A percentile compares a stretch with the other conserved stretches of the same genome.
These are phyloP conservation scores for Cordyceps sp. DNA, from an alignment of 2,329 filamentous ascomycete genomes.

Conservation along the genomic window DNA sequence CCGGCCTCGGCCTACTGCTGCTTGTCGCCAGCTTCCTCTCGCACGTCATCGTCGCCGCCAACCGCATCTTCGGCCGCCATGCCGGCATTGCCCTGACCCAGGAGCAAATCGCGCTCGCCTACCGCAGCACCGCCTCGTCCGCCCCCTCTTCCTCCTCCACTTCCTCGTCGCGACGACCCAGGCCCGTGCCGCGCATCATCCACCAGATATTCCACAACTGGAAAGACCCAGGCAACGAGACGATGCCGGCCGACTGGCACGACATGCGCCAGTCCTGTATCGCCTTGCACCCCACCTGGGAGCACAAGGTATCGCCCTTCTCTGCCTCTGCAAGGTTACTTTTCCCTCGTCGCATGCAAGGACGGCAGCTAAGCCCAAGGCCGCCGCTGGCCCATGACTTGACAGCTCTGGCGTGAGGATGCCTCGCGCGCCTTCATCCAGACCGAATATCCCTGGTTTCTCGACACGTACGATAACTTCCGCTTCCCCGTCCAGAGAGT, in stretches of 20 bases:
- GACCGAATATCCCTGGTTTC: conserved; percentile 61
- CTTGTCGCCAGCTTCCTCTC: background rate
- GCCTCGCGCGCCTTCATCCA: conserved; percentile 55
- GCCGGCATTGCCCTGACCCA: conserved; percentile 3
- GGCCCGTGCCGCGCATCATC: conserved; percentile 2
- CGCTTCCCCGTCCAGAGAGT: conserved; percentile 61
- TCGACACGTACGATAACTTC: conserved; percentile 59
- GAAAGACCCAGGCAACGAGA: conserved; percentile 1
- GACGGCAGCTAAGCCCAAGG: too few relatives aligned
- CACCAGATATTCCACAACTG: conserved; percentile 3
- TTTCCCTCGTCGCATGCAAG: too few relatives aligned
- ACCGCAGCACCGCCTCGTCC: too few relatives aligned
- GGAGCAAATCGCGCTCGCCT: background rate
- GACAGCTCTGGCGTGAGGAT: conserved; percentile 53
- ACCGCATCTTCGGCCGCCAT: conserved; percentile 1
- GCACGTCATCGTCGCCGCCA: background rate
- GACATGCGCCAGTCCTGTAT: conserved; percentile 1
- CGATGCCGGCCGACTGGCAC: conserved; percentile 1
- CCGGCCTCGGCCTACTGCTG: background rate
- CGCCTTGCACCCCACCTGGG: conserved; percentile 2
- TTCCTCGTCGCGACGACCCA: background rate
- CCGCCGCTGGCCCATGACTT: background rate
- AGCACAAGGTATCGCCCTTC: conserved; percentile 2
- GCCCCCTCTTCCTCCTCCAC: too few relatives aligned
- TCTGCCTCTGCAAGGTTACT: background rate